A percentile compares a stretch with the other conserved stretches of the same genome.
These are phyloP conservation scores for Coprinopsis marcescibilis DNA, from an alignment of 768 basidiomycete species.

Conservation along the genomic window DNA sequence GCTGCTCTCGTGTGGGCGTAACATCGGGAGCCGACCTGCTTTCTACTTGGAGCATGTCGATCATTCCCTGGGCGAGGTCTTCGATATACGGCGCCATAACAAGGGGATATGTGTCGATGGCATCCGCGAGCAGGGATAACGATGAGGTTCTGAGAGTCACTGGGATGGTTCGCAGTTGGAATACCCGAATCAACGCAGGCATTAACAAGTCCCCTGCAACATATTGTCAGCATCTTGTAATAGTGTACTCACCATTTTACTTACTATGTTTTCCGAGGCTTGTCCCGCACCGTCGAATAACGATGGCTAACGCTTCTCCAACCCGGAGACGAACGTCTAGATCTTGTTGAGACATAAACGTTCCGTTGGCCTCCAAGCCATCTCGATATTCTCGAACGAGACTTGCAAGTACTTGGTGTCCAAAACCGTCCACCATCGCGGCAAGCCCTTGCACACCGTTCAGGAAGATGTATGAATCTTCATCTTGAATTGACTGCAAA, in stretches of 20 bases:
- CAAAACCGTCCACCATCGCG: constrained; percentile 76
- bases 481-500: constrained; percentile 77
- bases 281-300: constrained; percentile 68
- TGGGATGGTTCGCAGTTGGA: constrained; percentile 58
- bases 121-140: constrained; percentile 64
- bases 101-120: constrained; percentile 56
- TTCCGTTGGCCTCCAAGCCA: constrained; percentile 45
- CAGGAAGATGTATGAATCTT: constrained; percentile 93
- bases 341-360: constrained; percentile 49
- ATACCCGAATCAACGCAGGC: constrained; percentile 60
- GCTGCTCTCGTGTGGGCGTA: constrained; percentile 4
- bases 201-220: constrained; percentile 60
- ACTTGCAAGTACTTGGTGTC: constrained; percentile 61
- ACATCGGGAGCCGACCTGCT: constrained; percentile 18
- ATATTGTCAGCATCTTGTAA: constrained; percentile 3
- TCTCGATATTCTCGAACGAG: constrained; percentile 65
- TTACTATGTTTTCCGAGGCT: constrained; percentile 65
- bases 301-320: constrained; percentile 80
- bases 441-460: constrained; percentile 88
- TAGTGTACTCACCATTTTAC: constrained; percentile 11
- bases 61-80: constrained; percentile 59
- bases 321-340: constrained; percentile 70
- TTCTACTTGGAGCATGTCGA: constrained; percentile 76
- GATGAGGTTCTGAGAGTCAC: constrained; percentile 63
- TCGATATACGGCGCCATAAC: constrained; percentile 58